Conservation (phyloP, 257 asterid species). For the Echium plantagineum region DNA sequence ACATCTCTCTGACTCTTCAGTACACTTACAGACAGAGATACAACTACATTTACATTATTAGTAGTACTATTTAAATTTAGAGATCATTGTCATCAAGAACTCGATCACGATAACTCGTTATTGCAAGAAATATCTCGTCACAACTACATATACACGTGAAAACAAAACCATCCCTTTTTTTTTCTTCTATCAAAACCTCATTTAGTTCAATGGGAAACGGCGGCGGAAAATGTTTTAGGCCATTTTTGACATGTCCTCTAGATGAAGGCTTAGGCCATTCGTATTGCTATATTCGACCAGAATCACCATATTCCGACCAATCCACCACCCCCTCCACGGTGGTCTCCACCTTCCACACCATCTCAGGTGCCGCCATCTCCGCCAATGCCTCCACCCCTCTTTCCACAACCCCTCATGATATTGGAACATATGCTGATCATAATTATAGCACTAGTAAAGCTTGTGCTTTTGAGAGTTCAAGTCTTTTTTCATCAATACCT, state of each 20-base stretch:
- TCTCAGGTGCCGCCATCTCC: slow-evolving; percentile 94
- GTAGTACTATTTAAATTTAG: too few relatives aligned
- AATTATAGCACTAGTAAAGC: slow-evolving; percentile 26
- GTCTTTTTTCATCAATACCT: slow-evolving; percentile 73
- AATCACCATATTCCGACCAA: slow-evolving; percentile 34
- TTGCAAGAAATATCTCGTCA: too few relatives aligned
- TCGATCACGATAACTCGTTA: too few relatives aligned
- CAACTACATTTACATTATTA: too few relatives aligned
- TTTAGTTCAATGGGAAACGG: slow-evolving; percentile 59
- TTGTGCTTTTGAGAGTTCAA: slow-evolving; percentile 85
- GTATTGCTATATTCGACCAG: slow-evolving; percentile 76
- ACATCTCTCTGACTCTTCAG: slow-evolving; percentile 14
- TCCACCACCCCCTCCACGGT: slow-evolving; percentile 9
- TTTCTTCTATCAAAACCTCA: background rate
- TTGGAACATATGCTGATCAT: slow-evolving; percentile 19
- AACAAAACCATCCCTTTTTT: too few relatives aligned
- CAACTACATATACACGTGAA: too few relatives aligned
- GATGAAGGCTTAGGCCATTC: slow-evolving; percentile 96
- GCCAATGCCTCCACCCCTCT: slow-evolving; percentile 77
- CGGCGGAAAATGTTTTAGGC: slow-evolving; percentile 56
- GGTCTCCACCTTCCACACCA: slow-evolving; percentile 53
- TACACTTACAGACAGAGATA: too few relatives aligned
- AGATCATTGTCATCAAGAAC: too few relatives aligned
- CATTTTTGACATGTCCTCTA: slow-evolving; percentile 31
- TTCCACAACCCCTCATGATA: slow-evolving; percentile 50